A percentile compares a stretch with the other conserved stretches of the same genome.
phyloP scores from a whole-genome alignment of 2,329 filamentous ascomycete genomes.

The Corinectria fuckeliana region DNA sequence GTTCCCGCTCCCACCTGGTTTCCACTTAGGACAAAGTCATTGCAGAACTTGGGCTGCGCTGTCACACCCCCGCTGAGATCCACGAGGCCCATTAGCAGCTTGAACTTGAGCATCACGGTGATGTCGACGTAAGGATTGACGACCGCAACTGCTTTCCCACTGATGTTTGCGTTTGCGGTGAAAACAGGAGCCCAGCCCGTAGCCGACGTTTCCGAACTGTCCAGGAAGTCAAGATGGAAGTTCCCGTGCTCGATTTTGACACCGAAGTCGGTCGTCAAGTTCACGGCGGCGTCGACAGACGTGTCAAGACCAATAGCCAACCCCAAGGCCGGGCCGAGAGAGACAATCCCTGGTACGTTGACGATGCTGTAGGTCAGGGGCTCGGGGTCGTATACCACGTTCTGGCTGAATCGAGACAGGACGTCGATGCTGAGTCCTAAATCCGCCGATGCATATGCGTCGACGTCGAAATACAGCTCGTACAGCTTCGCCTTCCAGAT shows the following conservation, averaged over 20 bases:
- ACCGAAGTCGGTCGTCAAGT: conserved; percentile 41
- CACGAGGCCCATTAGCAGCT: conserved; percentile 43
- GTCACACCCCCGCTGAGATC: conserved; percentile 48
- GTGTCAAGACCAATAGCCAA: conserved; percentile 48
- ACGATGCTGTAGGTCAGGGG: conserved; percentile 46
- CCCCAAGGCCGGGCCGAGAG: conserved; percentile 45
- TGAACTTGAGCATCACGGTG: conserved; percentile 48
- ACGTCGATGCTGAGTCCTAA: conserved; percentile 46
- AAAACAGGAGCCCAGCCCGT: conserved; percentile 48
- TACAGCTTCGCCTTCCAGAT: conserved; percentile 44
- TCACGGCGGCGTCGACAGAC: conserved; percentile 42
- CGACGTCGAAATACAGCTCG: conserved; percentile 51
- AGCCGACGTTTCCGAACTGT: conserved; percentile 36
- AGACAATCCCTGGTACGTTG: conserved; percentile 49
- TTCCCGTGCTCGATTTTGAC: conserved; percentile 44
- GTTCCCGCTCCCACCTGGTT: conserved; percentile 33
- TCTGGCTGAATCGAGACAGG: conserved; percentile 41
- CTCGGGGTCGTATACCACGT: conserved; percentile 45
- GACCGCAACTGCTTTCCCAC: conserved; percentile 40
- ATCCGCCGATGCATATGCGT: conserved; percentile 45
- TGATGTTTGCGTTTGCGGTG: conserved; percentile 43
- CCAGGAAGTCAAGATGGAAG: conserved; percentile 48
- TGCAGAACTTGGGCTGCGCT: conserved; percentile 45
- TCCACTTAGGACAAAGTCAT: conserved; percentile 42
- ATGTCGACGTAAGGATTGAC: conserved; percentile 44